These are phyloP conservation scores for Excoecaria cochinchinensis DNA, from an alignment of 345 rosid genomes.

Conservation along the genomic window DNA sequence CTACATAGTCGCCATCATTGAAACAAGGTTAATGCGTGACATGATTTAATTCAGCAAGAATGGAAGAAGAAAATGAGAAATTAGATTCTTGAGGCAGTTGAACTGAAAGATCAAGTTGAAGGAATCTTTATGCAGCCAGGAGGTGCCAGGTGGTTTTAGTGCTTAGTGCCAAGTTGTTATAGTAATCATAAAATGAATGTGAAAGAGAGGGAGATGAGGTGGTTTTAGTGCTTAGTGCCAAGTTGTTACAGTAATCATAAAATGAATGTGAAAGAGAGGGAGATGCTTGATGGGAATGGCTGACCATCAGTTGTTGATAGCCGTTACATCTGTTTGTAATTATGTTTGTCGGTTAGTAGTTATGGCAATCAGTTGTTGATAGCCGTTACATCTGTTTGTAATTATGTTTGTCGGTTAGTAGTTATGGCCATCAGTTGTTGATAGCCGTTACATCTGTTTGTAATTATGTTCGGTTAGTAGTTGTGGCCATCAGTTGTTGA, in stretches of 20 bases:
- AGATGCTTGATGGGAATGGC: not conserved
- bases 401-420: not conserved
- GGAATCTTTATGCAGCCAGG: not conserved
- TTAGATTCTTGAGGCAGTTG: not conserved
- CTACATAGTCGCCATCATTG: not conserved
- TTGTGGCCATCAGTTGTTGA: not conserved
- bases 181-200: not conserved
- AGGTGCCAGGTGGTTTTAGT: not conserved
- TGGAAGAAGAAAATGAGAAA: not conserved
- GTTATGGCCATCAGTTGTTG: not conserved
- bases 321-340: not conserved
- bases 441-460: not conserved
- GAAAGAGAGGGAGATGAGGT: not conserved
- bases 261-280: too few species aligned
- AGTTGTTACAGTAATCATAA: too few species aligned
- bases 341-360: not conserved
- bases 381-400: not conserved
- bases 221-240: too few species aligned
- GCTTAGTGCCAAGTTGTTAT: not conserved
- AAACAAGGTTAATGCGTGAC: not conserved
- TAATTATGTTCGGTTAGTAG: not conserved
- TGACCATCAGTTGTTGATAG: not conserved
- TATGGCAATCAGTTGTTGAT: not conserved
- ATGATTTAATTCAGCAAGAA: not conserved
- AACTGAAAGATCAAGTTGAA: slow-evolving; percentile 2